Evolutionary conservation across 768 basidiomycete genomes (phyloP).

Genomic region (Leucocoprinus leucothites): DNA sequence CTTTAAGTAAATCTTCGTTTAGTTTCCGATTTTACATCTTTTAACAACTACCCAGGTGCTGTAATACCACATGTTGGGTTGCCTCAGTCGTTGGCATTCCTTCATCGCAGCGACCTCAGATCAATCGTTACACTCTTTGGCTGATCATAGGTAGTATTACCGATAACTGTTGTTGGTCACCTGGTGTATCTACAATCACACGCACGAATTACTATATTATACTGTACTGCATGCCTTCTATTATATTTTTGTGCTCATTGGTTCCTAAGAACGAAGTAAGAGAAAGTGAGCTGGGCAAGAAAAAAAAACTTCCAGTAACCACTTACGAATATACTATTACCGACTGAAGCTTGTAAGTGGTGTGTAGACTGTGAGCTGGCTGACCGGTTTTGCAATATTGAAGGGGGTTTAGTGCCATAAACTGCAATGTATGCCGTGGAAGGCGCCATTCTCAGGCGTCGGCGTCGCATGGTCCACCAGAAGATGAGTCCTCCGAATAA

Average conservation of each 20-base stretch:
- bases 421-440: slow-evolving; percentile 22
- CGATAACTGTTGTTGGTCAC: slow-evolving; percentile 56
- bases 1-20: slow-evolving; percentile 13
- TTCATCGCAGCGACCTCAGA: slow-evolving; percentile 62
- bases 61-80: slow-evolving; percentile 55
- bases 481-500: slow-evolving; percentile 19
- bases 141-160: slow-evolving; percentile 39
- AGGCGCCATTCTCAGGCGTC: slow-evolving; percentile 20
- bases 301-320: not conserved
- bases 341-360: not conserved
- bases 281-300: too few relatives aligned
- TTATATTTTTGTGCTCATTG: too few relatives aligned
- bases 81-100: slow-evolving; percentile 36
- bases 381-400: not conserved
- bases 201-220: not conserved
- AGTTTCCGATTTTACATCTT: slow-evolving; percentile 41
- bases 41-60: slow-evolving; percentile 62
- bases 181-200: slow-evolving; percentile 48
- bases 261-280: too few relatives aligned
- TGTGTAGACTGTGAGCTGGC: not conserved
- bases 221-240: too few relatives aligned
- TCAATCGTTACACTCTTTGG: slow-evolving; percentile 58
- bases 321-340: slow-evolving; percentile 5
- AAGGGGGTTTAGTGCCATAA: slow-evolving; percentile 10
- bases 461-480: slow-evolving; percentile 20